phyloP scores from a whole-genome alignment of 176 grass and related monocot genomes.

The Oryza glaberrima region DNA sequence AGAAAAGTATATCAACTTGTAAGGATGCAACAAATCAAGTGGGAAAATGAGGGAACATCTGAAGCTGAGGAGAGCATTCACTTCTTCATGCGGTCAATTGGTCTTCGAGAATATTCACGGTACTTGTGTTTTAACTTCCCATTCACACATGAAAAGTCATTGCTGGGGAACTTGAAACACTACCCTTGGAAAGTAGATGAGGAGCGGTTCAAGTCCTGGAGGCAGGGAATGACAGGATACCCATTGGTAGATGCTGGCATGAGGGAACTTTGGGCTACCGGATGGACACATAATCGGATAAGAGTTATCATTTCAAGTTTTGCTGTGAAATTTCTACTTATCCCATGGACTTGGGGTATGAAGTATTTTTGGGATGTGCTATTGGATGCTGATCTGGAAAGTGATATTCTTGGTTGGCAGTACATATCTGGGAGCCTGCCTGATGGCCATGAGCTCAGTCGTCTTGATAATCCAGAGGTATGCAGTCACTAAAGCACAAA shows the following conservation, averaged over 20 bases:
- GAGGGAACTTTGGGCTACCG: conserved; percentile 98
- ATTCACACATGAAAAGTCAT: conserved; percentile 80
- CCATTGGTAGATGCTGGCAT: conserved; percentile 97
- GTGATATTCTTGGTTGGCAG: conserved; percentile 96
- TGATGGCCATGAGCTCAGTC: conserved; percentile 90
- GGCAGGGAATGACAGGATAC: conserved; percentile 90
- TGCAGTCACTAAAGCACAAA: conserved; percentile 17
- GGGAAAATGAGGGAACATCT: conserved; percentile 67
- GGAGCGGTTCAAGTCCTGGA: conserved; percentile 81
- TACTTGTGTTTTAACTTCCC: conserved; percentile 98
- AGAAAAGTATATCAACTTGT: conserved; percentile 77
- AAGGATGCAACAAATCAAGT: conserved; percentile 64
- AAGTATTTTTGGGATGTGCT: conserved; percentile 98
- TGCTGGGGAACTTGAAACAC: conserved; percentile 83
- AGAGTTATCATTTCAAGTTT: conserved; percentile 86
- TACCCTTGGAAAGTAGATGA: conserved; percentile 83
- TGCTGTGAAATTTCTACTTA: conserved; percentile 79
- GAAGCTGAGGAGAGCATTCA: conserved; percentile 67
- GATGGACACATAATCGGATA: conserved; percentile 89
- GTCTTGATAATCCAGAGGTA: conserved; percentile 93
- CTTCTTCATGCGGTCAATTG: conserved; percentile 75
- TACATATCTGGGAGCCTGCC: conserved; percentile 95
- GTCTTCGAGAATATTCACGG: conserved; percentile 91
- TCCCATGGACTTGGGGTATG: conserved; percentile 96
- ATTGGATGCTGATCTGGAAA: conserved; percentile 91